Conservation (phyloP, 495 filamentous ascomycete genomes). For the Darksidea phi region DNA sequence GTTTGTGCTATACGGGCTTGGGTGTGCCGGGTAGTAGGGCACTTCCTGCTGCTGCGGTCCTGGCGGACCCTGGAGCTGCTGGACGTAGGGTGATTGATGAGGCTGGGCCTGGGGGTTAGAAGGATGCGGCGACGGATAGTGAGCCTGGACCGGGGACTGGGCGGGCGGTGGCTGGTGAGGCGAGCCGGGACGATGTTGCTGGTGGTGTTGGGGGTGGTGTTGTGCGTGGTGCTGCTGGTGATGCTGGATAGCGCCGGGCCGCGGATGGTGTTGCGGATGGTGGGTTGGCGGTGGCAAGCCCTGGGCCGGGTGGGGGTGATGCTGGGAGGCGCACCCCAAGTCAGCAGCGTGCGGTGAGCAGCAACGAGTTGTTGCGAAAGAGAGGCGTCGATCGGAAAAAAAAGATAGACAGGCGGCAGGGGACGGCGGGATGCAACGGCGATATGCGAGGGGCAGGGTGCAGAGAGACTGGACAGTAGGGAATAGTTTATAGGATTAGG, state of each 20-base stretch:
- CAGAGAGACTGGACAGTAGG: slow-evolving; percentile 24
- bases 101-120: slow-evolving; percentile 40
- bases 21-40: slow-evolving; percentile 44
- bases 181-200: slow-evolving; percentile 44
- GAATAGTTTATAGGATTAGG: slow-evolving; percentile 26
- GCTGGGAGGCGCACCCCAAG: slow-evolving; percentile 35
- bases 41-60: slow-evolving; percentile 40
- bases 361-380: neutral
- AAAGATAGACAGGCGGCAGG: slow-evolving; percentile 28
- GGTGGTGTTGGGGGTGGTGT: slow-evolving; percentile 39
- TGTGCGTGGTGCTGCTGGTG: too few species aligned
- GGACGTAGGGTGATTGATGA: slow-evolving; percentile 47
- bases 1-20: slow-evolving; percentile 46
- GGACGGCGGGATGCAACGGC: slow-evolving; percentile 19
- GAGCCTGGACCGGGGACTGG: slow-evolving; percentile 40
- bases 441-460: slow-evolving; percentile 33
- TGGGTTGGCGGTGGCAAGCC: slow-evolving; percentile 46
- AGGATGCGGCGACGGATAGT: slow-evolving; percentile 45
- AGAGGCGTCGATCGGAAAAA: slow-evolving; percentile 6
- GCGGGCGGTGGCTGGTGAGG: slow-evolving; percentile 41
- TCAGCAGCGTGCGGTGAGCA: slow-evolving; percentile 22
- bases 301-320: slow-evolving; percentile 45
- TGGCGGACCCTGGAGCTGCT: slow-evolving; percentile 36
- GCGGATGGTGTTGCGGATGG: slow-evolving; percentile 37
- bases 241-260: slow-evolving; percentile 25